phyloP scores from a whole-genome alignment of 495 filamentous ascomycete genomes.

The Schizothecium vesticola region DNA sequence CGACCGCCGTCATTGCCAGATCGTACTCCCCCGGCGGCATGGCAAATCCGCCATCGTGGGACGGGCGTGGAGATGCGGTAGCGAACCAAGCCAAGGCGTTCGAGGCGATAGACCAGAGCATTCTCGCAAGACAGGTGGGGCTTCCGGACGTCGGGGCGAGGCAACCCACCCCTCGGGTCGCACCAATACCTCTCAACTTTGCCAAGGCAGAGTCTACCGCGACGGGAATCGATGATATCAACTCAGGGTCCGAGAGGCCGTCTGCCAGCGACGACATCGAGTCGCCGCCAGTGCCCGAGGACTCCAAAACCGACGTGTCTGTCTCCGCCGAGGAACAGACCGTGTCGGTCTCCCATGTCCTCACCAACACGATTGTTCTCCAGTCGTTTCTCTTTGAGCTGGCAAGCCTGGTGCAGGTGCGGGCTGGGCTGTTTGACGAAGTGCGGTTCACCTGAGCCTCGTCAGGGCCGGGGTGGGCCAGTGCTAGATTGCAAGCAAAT shows the following conservation, averaged over 20 bases:
- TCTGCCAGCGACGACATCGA: constrained; percentile 17
- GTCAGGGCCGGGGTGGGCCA: neutral
- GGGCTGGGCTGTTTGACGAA: constrained; percentile 82
- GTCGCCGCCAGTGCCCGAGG: constrained; percentile 32
- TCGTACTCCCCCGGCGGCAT: constrained; percentile 37
- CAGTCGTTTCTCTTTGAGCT: constrained; percentile 88
- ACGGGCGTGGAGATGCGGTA: constrained; percentile 24
- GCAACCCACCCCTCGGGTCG: constrained; percentile 22
- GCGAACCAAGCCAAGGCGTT: constrained; percentile 46
- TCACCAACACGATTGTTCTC: constrained; percentile 72
- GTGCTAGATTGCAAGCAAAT: neutral
- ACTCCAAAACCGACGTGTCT: constrained; percentile 34
- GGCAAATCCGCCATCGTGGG: constrained; percentile 17
- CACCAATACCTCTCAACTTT: constrained; percentile 37
- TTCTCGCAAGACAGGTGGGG: constrained; percentile 43
- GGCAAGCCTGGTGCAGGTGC: constrained; percentile 77
- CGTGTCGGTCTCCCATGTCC: constrained; percentile 74
- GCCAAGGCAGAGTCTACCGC: constrained; percentile 23
- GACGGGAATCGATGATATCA: constrained; percentile 11
- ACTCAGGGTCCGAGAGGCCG: constrained; percentile 16
- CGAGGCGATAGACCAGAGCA: constrained; percentile 48
- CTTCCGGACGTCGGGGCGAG: constrained; percentile 24
- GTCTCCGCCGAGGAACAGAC: constrained; percentile 33
- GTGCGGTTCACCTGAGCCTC: constrained; percentile 56
- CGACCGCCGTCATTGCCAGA: constrained; percentile 16